These are phyloP conservation scores for Stephania japonica DNA, from an alignment of 164 flowering plant genomes.

Conservation along the genomic window DNA sequence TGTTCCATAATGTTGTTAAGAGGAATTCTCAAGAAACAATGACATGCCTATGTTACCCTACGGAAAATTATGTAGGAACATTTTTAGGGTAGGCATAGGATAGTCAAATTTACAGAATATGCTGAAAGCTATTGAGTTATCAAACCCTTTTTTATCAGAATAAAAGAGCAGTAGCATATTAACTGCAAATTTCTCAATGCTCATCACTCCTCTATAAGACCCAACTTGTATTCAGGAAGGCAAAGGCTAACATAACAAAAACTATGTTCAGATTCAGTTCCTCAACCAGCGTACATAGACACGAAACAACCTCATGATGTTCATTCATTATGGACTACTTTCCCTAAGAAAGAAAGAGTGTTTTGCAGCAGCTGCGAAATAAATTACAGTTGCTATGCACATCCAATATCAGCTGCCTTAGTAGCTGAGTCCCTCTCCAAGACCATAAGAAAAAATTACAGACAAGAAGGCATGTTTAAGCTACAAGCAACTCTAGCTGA, in stretches of 20 bases:
- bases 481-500: background rate
- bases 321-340: no score
- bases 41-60: background rate
- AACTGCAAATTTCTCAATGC: background rate
- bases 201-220: background rate
- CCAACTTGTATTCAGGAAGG: background rate
- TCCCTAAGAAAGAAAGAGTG: no score
- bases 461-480: background rate
- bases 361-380: no score
- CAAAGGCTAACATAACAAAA: background rate
- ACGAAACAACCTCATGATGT: background rate
- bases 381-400: no score
- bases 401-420: no score
- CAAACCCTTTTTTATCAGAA: background rate
- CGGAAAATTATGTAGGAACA: background rate
- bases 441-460: no score
- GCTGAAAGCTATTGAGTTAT: background rate
- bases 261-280: background rate
- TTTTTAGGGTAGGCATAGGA: background rate
- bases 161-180: background rate
- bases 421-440: no score
- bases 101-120: background rate
- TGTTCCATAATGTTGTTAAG: background rate
- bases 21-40: background rate
- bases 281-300: background rate